Base-by-base conservation (phyloP, 2,329 filamentous ascomycete species). In the Venturia aucupariae region DNA sequence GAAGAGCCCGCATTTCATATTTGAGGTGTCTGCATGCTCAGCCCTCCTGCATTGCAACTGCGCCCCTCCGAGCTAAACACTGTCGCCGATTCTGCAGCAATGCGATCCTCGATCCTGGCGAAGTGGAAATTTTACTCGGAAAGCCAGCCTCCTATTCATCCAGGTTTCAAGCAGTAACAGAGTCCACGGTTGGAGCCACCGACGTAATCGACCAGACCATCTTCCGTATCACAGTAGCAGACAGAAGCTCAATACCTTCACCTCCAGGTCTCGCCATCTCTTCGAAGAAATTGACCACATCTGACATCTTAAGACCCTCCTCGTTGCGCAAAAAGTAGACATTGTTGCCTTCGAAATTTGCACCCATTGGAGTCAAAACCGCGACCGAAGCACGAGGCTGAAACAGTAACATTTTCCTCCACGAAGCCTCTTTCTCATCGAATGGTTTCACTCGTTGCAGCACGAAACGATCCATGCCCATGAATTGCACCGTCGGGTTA, bases 181-280 rank as follows among this genome's bases (percentile, higher is more conserved):
- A 38, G 35, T 38, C 35, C 5, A 38, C 35, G 5, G 24, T 55
- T 17, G 48, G 48, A 13, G 51, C 51, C 17, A 57, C 27, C 6
- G 51, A 30, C 51, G 27, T 57, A 27, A 57, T 57, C 17, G 51
- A 35, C 60, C 60, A 62, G 10, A 62, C 60, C 60, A 62, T 48
- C 42, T 51, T 51, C 2, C 60, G 22, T 32, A 48, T 51, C 13
- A 48, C 60, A 15, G 60, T 62, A 24, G 60, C 41, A 27, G 60
- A 48, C 15, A 62, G 42, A 15, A 62, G 44, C 42, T 62, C 60
- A 38, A 62, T 15, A 8, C 39, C 60, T 13, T 51, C 24, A 15
- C 41, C 44, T 27, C 39, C 60, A 24, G 24, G 42, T 22, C 32
- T 32, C 5, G 24, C 60, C 60, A 46, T 51, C 22, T 38, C 44